phyloP scores from a whole-genome alignment of 306 rosid species.

The Prunus armeniaca region DNA sequence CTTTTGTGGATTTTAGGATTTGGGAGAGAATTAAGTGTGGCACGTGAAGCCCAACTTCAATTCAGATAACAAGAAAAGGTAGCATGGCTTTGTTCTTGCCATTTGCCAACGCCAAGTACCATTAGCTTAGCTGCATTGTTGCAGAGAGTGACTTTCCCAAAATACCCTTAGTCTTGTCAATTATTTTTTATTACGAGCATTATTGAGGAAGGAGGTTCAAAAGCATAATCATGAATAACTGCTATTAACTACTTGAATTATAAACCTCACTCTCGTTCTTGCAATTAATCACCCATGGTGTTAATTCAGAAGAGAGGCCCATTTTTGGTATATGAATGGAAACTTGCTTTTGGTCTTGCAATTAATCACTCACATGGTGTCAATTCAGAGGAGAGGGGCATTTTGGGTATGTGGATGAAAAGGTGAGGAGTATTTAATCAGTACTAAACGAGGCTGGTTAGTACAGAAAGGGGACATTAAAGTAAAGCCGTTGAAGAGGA shows the following conservation, averaged over 20 bases:
- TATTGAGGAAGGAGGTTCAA: too few relatives aligned
- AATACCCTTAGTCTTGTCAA: not conserved
- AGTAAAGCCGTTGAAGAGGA: slow-evolving; percentile 21
- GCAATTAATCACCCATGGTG: too few relatives aligned
- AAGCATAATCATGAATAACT: accelerated
- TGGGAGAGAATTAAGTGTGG: slow-evolving; percentile 1
- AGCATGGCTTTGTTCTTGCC: not conserved
- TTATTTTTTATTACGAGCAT: too few relatives aligned
- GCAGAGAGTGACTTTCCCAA: not conserved
- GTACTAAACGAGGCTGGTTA: not conserved
- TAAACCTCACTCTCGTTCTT: too few relatives aligned
- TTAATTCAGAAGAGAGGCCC: not conserved
- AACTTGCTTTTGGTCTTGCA: too few relatives aligned
- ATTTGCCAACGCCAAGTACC: not conserved
- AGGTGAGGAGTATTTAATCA: not conserved
- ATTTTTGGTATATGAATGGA: not conserved
- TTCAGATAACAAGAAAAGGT: not conserved
- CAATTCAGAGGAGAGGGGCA: not conserved
- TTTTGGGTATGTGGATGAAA: not conserved
- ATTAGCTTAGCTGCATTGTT: not conserved
- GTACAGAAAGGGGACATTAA: not conserved
- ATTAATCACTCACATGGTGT: too few relatives aligned
- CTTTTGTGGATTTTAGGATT: slow-evolving; percentile 17
- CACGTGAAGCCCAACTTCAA: slow-evolving; percentile 44
- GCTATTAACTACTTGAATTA: too few relatives aligned